Base-by-base conservation (phyloP, 768 basidiomycete genomes). In the Suillus weaverae region DNA sequence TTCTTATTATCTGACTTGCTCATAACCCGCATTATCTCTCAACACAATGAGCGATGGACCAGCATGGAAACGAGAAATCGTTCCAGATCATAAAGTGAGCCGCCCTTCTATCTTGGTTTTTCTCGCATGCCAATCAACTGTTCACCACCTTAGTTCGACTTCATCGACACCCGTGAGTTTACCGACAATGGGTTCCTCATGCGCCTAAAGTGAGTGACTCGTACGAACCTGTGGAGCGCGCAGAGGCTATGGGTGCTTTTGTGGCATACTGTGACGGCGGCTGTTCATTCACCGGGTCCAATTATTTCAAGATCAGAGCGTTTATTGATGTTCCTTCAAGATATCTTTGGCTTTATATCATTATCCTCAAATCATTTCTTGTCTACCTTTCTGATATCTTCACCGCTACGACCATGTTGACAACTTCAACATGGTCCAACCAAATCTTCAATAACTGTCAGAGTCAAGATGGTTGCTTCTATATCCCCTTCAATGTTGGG, bases 301-400 rank as follows among this genome's bases (percentile, higher is more conserved):
- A 30, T 39, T 18, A 30, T 38, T 57, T 11, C 18, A 39, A 30
- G 16, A 26, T 26, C 8, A 2, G 22, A 38, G 3, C 10, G 54
- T 70, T 74, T 13, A 77, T 61, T 41, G 41, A 20, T 20, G 13
- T 14, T n/a, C 38, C 32, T 35, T 46, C 62, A 32, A 97, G 93
- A 76, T 99, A 99, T 79, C 79, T 96, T 63, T 95, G 92, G 89
- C 80, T 97, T 63, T 99, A 97, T 79, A 81, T 96, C 78, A 84
- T 95, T 72, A 88, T 98, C 63, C 86, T 97, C 83, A 98, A 97
- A 78, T 94, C 93, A 38, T 91, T 99, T 81, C 87, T 95, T 62
- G 97, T 99, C 78, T 97, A 98, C 79, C 83, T 96, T 66, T 92
- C 93, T 77, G 97, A 99, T 86, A 95, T 98, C 76, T 99, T 96